A percentile compares a stretch with the other conserved stretches of the same genome.
Conservation (phyloP, 805 yeast genomes). For the Wickerhamiella australiensis region DNA sequence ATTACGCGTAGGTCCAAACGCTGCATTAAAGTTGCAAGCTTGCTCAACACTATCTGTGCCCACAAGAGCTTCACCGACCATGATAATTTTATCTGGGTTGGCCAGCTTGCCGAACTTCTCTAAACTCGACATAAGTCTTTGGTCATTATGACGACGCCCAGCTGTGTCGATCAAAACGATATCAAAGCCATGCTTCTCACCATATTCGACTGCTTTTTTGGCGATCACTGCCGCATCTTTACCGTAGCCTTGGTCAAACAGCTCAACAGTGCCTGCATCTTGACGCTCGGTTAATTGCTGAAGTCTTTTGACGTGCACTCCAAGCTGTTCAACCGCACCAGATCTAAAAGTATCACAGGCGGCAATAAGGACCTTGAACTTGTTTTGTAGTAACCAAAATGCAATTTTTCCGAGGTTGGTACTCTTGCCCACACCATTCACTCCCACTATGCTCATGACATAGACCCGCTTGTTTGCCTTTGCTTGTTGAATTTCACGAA, state of each 20-base stretch:
- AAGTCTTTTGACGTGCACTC: slow-evolving; percentile 83
- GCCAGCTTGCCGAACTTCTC: slow-evolving; percentile 94
- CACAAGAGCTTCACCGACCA: slow-evolving; percentile 97
- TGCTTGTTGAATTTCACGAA: slow-evolving; percentile 60
- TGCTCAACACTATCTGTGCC: slow-evolving; percentile 96
- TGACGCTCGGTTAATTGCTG: slow-evolving; percentile 48
- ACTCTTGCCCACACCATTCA: slow-evolving; percentile 95
- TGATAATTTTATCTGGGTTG: slow-evolving; percentile 86
- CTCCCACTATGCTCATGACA: slow-evolving; percentile 95
- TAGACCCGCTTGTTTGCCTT: slow-evolving; percentile 46
- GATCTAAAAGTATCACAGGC: slow-evolving; percentile 98
- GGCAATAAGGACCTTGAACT: slow-evolving; percentile 73
- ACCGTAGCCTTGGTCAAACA: slow-evolving; percentile 92
- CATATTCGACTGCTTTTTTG: slow-evolving; percentile 75
- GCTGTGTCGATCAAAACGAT: slow-evolving; percentile 93
- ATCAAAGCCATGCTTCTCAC: slow-evolving; percentile 56
- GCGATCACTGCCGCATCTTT: slow-evolving; percentile 96
- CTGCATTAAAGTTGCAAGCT: slow-evolving; percentile 83
- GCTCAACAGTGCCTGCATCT: slow-evolving; percentile 45
- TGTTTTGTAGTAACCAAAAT: slow-evolving; percentile 87
- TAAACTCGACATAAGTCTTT: slow-evolving; percentile 86
- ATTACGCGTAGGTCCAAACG: slow-evolving; percentile 72
- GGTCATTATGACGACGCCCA: slow-evolving; percentile 92
- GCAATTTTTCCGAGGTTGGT: slow-evolving; percentile 90
- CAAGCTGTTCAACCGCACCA: slow-evolving; percentile 95